A percentile compares a stretch with the other conserved stretches of the same genome.
Conservation (phyloP, 345 rosid genomes). For the Salix koriyanagi region DNA sequence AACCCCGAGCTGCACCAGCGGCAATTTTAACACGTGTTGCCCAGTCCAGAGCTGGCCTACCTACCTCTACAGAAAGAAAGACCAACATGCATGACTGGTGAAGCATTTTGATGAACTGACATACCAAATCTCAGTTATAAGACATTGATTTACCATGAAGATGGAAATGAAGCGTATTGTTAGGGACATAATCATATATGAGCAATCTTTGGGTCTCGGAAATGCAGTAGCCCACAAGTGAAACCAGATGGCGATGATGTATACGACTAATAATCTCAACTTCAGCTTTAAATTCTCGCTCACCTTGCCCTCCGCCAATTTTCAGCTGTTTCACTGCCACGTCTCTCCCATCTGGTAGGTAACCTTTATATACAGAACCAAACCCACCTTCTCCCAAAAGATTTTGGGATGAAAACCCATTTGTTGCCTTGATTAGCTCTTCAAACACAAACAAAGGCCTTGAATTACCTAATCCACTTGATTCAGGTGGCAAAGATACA, state of each 20-base stretch:
- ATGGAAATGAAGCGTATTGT: constrained; percentile 83
- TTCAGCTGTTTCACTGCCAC: constrained; percentile 88
- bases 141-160: constrained; percentile 65
- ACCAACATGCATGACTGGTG: constrained; percentile 2
- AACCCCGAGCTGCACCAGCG: constrained; percentile 93
- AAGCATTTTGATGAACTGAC: constrained; percentile 5
- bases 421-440: constrained; percentile 64
- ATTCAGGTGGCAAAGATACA: constrained; percentile 44
- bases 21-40: constrained; percentile 70
- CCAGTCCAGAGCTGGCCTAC: constrained; percentile 68
- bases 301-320: constrained; percentile 85
- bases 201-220: constrained; percentile 75
- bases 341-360: constrained; percentile 74
- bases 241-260: constrained; percentile 92
- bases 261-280: constrained; percentile 89
- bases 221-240: constrained; percentile 90
- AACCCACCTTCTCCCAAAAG: constrained; percentile 94
- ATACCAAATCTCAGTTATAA: constrained; percentile 14
- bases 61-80: constrained; percentile 44
- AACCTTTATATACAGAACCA: constrained; percentile 83
- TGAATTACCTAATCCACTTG: constrained; percentile 72
- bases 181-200: constrained; percentile 77
- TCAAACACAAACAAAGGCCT: constrained; percentile 65
- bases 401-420: constrained; percentile 72
- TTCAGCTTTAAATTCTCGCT: constrained; percentile 89